Evolutionary conservation across 345 rosid species (phyloP).

Genomic region (Salix suchowensis): DNA sequence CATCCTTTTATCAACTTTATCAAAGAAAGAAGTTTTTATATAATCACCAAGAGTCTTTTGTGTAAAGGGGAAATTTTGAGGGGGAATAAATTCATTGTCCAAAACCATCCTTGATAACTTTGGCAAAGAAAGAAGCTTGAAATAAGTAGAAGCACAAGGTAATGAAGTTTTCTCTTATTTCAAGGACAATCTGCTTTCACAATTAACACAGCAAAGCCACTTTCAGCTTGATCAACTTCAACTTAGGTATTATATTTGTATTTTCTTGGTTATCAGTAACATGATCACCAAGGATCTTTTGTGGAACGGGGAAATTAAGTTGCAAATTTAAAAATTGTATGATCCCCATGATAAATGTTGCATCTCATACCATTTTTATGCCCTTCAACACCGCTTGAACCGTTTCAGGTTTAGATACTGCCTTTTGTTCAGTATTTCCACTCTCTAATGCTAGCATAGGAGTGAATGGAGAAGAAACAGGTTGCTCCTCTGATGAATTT

Average conservation of each 20-base stretch:
- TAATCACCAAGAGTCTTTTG: not conserved
- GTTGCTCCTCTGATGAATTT: constrained; percentile 48
- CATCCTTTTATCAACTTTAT: not conserved
- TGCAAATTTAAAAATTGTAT: not conserved
- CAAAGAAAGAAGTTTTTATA: not conserved
- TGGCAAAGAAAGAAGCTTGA: not conserved
- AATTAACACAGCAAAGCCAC: not conserved
- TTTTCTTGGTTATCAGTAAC: not conserved
- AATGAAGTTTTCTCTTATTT: not conserved
- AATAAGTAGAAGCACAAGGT: not conserved
- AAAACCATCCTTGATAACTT: not conserved
- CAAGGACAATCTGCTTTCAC: not conserved
- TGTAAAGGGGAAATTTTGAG: not conserved
- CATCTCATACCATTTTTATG: constrained; percentile 63
- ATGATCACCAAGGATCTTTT: not conserved
- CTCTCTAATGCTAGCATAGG: constrained; percentile 46
- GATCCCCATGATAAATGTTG: not conserved
- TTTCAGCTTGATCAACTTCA: not conserved
- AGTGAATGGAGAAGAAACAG: constrained; percentile 73
- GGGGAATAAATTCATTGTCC: not conserved
- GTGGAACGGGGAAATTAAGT: not conserved
- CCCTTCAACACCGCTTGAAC: constrained; percentile 88
- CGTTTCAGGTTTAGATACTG: constrained; percentile 47
- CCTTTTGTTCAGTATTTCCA: constrained; percentile 64
- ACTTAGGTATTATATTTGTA: not conserved